These are phyloP conservation scores for Alternaria sp. DNA, from an alignment of 2,329 filamentous ascomycete genomes.

Conservation along the genomic window DNA sequence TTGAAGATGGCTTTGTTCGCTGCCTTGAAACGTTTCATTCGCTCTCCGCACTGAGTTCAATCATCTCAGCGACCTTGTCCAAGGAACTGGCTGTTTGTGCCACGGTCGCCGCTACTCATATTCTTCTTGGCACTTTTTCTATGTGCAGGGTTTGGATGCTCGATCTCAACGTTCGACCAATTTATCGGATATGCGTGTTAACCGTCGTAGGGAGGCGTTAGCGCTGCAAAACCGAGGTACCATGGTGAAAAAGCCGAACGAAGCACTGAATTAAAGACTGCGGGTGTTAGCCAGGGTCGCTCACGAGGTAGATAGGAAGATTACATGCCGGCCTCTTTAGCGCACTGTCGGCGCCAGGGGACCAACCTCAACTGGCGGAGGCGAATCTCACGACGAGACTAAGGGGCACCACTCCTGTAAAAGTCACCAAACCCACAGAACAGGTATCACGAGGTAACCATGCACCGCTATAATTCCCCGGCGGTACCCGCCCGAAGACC, in stretches of 20 bases:
- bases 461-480: no score
- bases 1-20: slow-evolving; percentile 20
- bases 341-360: neutral
- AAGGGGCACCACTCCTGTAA: no score
- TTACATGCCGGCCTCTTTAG: neutral
- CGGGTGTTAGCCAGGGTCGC: neutral
- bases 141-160: neutral
- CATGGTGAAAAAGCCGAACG: neutral
- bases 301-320: neutral
- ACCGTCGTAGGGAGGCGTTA: neutral
- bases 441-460: no score
- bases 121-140: neutral
- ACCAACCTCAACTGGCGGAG: no score
- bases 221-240: neutral
- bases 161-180: neutral
- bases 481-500: no score
- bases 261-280: neutral
- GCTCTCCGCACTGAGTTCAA: slow-evolving; percentile 9
- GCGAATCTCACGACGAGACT: no score
- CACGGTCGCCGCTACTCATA: neutral
- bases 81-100: neutral
- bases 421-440: no score
- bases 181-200: neutral
- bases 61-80: neutral
- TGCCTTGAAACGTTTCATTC: slow-evolving; percentile 21